These are phyloP conservation scores for Saxophila tyrrhenica DNA, from an alignment of 495 filamentous ascomycete genomes.

Conservation along the genomic window DNA sequence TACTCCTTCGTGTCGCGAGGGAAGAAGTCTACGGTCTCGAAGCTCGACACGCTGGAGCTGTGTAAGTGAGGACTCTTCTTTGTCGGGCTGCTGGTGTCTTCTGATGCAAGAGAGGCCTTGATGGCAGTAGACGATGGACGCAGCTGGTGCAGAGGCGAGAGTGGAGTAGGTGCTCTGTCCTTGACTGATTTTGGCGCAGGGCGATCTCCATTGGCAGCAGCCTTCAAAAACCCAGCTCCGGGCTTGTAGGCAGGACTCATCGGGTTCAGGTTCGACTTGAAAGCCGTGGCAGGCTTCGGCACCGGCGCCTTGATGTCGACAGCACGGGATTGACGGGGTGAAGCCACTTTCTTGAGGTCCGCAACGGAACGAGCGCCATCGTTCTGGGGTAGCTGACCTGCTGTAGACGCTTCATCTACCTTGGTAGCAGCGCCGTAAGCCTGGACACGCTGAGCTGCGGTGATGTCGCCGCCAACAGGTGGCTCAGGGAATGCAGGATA, in stretches of 20 bases:
- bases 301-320: constrained; percentile 16
- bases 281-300: neutral
- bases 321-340: constrained; percentile 2
- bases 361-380: constrained; percentile 11
- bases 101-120: neutral
- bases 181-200: constrained; percentile 17
- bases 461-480: neutral
- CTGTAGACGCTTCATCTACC: neutral
- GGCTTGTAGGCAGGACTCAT: constrained; percentile 30
- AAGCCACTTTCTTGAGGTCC: constrained; percentile 6
- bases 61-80: constrained; percentile 16
- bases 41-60: constrained; percentile 27
- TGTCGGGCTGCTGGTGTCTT: constrained; percentile 3
- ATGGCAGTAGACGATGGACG: neutral
- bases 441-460: neutral
- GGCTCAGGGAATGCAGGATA: neutral
- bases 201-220: neutral
- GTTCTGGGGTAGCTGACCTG: constrained; percentile 4
- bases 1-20: constrained; percentile 29
- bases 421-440: neutral
- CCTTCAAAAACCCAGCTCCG: constrained; percentile 4
- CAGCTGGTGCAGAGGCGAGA: constrained; percentile 8
- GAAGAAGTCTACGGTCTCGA: constrained; percentile 33
- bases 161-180: neutral
- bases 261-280: constrained; percentile 23